Base-by-base conservation (phyloP, 805 yeast species). In the Kluyveromyces nonfermentans region DNA sequence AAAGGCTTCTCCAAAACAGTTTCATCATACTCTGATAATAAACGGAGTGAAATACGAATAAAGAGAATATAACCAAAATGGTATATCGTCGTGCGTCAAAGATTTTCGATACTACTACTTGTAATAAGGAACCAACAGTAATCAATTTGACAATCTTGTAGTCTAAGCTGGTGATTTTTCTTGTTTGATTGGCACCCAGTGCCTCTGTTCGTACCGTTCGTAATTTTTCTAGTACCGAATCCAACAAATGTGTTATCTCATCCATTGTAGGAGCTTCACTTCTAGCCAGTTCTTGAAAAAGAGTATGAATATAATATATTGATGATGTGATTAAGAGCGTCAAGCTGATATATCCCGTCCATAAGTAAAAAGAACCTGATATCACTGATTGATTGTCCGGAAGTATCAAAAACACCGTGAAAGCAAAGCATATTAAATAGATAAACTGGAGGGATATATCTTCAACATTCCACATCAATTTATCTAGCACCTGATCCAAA, bases 251-350 rank as follows among this genome's bases (percentile, higher is more conserved):
- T 8, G 54, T 51, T 20, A 62, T 55, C 35, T 62, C 65, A 30
- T 62, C 66, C 36, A 59, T 32, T 8, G 64, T 62, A 22, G 66
- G 66, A 4, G 63, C 54, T 34, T 62, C 66, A 6, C 47, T 45
- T 7, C 38, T 43, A 21, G 37, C 38, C 16, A 57, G 36, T 32
- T 56, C 60, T 14, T 40, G 32, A 18, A 49, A 41, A 2, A 58
- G 45, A 5, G 61, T 45, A 15, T 44, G 33, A 14, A 59, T 38
- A 36, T 57, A 57, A 37, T 55, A 59, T 14, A 49, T 31, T 4
- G 45, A 31, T 2, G 63, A 49, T 5, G 46, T 35, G 2, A 46
- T 7, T 2, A 53, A 39, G 32, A 53, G 41, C 7, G 43, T 16
- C 7, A 43, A 40, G 37, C 59, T 45, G 37, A 51, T 41, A 4